Percentiles rank a stretch among this genome's conserved stretches.
These are phyloP conservation scores for Madurella mycetomatis DNA, from an alignment of 2,329 filamentous ascomycete genomes.

Conservation along the genomic window DNA sequence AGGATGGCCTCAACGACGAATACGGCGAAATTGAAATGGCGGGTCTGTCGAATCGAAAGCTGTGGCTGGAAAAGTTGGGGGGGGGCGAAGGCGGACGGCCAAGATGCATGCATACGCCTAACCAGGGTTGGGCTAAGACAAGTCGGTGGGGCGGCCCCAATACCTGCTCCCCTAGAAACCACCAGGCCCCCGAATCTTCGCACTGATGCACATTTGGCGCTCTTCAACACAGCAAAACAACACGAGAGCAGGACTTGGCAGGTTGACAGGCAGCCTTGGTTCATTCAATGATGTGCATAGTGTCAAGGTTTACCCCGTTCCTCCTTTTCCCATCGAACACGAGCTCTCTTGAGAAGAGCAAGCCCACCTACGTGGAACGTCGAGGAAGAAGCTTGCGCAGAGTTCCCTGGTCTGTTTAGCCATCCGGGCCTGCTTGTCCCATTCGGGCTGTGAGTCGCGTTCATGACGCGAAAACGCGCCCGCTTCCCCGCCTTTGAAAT, in stretches of 20 bases:
- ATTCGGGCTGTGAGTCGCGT: constrained; percentile 6
- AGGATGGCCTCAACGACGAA: constrained; percentile 10
- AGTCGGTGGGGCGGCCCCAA: neutral
- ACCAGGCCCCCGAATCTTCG: neutral
- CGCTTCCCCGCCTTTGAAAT: constrained; percentile 3
- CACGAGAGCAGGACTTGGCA: too few species aligned
- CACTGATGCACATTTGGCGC: too few species aligned
- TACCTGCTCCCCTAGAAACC: neutral
- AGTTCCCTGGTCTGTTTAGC: neutral
- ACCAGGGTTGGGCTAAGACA: neutral
- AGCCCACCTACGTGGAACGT: too few species aligned
- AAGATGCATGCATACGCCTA: neutral
- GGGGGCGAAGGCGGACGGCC: constrained; percentile 4
- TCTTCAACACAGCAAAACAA: too few species aligned
- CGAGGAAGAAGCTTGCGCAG: too few species aligned
- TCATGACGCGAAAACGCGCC: constrained; percentile 16
- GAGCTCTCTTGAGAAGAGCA: too few species aligned
- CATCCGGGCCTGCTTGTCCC: too few species aligned
- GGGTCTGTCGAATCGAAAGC: constrained; percentile 17
- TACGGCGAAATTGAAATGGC: constrained; percentile 21
- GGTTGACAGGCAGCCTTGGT: too few species aligned
- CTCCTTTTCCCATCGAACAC: too few species aligned
- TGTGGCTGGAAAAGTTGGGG: constrained; percentile 28
- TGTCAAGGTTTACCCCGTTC: too few species aligned
- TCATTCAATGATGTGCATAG: too few species aligned